Percentiles rank a stretch among this genome's conserved stretches.
These are phyloP conservation scores for Metschnikowia vanudenii DNA, from an alignment of 805 yeast genomes.

Conservation along the genomic window DNA sequence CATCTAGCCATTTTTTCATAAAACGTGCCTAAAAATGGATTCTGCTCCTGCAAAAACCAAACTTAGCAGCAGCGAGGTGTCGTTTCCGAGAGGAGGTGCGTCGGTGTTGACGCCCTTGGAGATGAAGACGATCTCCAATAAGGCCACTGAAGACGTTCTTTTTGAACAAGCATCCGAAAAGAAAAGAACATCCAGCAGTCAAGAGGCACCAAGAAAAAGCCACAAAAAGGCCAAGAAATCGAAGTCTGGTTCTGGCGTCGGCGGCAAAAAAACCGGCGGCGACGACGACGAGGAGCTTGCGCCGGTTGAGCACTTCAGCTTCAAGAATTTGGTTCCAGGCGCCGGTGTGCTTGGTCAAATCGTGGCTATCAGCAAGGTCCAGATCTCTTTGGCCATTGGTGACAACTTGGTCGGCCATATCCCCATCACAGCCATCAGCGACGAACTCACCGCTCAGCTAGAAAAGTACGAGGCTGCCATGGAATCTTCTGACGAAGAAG, in stretches of 20 bases:
- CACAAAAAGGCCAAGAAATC: conserved; percentile 24
- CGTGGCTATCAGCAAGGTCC: conserved; percentile 55
- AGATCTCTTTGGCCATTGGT: conserved; percentile 69
- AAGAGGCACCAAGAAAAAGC: conserved; percentile 26
- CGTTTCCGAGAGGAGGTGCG: conserved; percentile 96
- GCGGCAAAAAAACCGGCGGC: conserved; percentile 17
- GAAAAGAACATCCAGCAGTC: conserved; percentile 28
- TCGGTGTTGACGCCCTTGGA: conserved; percentile 85
- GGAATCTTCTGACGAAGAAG: conserved; percentile 32
- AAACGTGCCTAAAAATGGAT: conserved; percentile 15
- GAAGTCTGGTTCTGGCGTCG: conserved; percentile 14
- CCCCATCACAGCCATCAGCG: conserved; percentile 70
- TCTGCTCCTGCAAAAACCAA: conserved; percentile 25
- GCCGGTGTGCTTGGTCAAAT: conserved; percentile 77
- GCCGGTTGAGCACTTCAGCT: conserved; percentile 60
- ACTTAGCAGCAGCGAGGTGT: conserved; percentile 46
- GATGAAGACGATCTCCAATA: conserved; percentile 87
- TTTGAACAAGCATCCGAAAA: conserved; percentile 54
- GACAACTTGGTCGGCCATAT: conserved; percentile 79
- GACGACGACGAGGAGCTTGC: conserved; percentile 31
- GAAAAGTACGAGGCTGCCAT: conserved; percentile 52
- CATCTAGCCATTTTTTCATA: too few relatives aligned
- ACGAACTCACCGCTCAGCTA: conserved; percentile 54
- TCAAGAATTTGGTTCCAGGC: conserved; percentile 67
- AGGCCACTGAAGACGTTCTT: conserved; percentile 84